Conservation (phyloP, 2,329 filamentous ascomycete genomes). For the Xylariaceae sp. region DNA sequence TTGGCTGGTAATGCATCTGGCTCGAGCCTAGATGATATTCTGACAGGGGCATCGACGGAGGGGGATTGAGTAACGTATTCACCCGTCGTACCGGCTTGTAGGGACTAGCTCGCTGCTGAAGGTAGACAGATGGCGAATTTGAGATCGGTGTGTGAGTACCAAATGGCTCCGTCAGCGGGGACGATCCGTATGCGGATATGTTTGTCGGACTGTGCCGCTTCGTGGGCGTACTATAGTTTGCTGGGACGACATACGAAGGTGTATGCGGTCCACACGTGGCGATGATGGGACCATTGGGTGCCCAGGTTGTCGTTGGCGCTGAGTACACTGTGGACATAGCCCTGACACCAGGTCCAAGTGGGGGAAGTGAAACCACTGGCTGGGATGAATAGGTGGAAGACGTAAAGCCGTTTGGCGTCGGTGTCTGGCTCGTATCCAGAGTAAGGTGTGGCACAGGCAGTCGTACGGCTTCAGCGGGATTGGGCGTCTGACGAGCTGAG, state of each 20-base stretch:
- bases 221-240: conserved; percentile 45
- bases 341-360: conserved; percentile 56
- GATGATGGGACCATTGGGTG: conserved; percentile 30
- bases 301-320: conserved; percentile 37
- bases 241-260: conserved; percentile 21
- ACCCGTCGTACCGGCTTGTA: conserved; percentile 89
- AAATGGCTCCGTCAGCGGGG: conserved; percentile 62
- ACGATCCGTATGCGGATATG: conserved; percentile 57
- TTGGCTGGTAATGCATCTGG: conserved; percentile 79
- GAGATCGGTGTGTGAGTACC: conserved; percentile 61
- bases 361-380: conserved; percentile 54
- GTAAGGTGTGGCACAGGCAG: conserved; percentile 70
- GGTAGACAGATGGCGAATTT: conserved; percentile 81
- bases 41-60: conserved; percentile 74
- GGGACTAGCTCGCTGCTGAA: conserved; percentile 84
- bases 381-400: conserved; percentile 38
- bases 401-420: conserved; percentile 23
- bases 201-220: conserved; percentile 51
- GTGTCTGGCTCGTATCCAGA: conserved; percentile 47
- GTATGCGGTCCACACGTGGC: conserved; percentile 29
- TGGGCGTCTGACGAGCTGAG: conserved; percentile 17
- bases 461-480: conserved; percentile 35
- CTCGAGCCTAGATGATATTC: conserved; percentile 65
- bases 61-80: conserved; percentile 85
- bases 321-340: conserved; percentile 77